Evolutionary conservation across 2,329 filamentous ascomycete genomes (phyloP), one percentile per base, ranked within the genome.

Genomic region (Penicillium sp.): DNA sequence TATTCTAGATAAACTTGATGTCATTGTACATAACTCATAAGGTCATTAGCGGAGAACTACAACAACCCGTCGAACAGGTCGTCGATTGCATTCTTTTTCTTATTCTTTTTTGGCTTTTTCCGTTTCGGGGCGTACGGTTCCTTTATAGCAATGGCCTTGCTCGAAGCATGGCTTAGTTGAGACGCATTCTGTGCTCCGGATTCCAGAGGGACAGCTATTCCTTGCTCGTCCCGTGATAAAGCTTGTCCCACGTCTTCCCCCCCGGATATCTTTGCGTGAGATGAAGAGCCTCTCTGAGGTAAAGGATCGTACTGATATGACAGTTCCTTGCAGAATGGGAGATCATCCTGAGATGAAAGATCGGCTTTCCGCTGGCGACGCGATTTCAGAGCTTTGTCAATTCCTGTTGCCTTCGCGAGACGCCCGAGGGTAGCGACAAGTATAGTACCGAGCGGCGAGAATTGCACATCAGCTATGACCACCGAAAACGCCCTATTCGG

Each of bases 381-480:
- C 44, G 30, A 47, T 29, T 67, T 59, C 66, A 75, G 8, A 35
- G 67, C 62, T 31, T 69, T 69, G 8, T 74, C 74, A 54, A 86
- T 74, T 2, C 69, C 71, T 15, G 66, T 70, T 1, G 81, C 74
- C 55, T 77, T 77, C 63, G 84, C 77, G 23, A 90, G 76, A 64
- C 86, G 85, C 4, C 88, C 88, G 61, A 93, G 77, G 1, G 86
- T 77, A 21, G 85, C 87, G 50, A 93, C 73, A 9, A 94, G 82
- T 65, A 91, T 82, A 21, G 92, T 79, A 4, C 91, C 91, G 3
- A 94, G 81, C 4, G 87, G 81, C 2, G 91, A 86, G 75, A 91
- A 91, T 70, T 92, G 91, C 38, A 84, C 86, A 74, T 93, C 90
- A 19, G 88, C 88, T 3, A 89, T 79, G 47, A 94, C 78, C 65